Conservation (phyloP, 2,329 filamentous ascomycete species). For the Sclerotinia sclerotiorum region DNA sequence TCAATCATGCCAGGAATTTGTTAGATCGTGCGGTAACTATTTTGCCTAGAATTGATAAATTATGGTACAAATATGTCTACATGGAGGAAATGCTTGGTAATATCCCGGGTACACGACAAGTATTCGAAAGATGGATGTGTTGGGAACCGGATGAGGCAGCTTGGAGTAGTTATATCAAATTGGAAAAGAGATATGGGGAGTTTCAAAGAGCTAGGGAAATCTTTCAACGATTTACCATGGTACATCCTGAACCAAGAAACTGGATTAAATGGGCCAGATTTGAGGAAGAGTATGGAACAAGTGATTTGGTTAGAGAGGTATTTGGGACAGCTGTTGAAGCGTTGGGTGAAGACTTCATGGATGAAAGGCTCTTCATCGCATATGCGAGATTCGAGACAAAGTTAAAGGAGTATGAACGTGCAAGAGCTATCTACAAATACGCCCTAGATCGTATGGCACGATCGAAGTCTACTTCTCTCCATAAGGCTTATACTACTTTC, state of each 20-base stretch:
- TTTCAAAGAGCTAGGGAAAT: slow-evolving; percentile 87
- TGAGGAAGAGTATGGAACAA: slow-evolving; percentile 92
- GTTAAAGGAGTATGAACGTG: slow-evolving; percentile 91
- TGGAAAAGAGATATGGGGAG: slow-evolving; percentile 94
- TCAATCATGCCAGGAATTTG: slow-evolving; percentile 94
- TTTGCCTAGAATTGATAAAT: slow-evolving; percentile 85
- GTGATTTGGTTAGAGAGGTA: slow-evolving; percentile 86
- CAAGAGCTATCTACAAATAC: slow-evolving; percentile 94
- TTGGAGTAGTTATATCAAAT: slow-evolving; percentile 94
- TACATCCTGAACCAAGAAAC: slow-evolving; percentile 91
- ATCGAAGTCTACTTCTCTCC: slow-evolving; percentile 78
- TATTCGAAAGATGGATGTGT: slow-evolving; percentile 97
- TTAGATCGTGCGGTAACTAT: slow-evolving; percentile 94
- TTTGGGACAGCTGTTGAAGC: slow-evolving; percentile 86
- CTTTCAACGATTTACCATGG: slow-evolving; percentile 84
- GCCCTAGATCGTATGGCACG: slow-evolving; percentile 88
- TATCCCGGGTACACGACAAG: slow-evolving; percentile 84
- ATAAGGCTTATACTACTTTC: slow-evolving; percentile 95
- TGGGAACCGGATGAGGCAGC: slow-evolving; percentile 97
- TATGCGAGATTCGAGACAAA: slow-evolving; percentile 96
- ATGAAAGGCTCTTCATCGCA: slow-evolving; percentile 91
- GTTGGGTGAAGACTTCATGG: slow-evolving; percentile 90
- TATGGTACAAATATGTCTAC: slow-evolving; percentile 99
- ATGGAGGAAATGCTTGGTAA: slow-evolving; percentile 98
- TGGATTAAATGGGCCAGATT: slow-evolving; percentile 99